A percentile compares a stretch with the other conserved stretches of the same genome.
Conservation (phyloP, 2,329 filamentous ascomycete genomes). For the Lachnellula suecica region DNA sequence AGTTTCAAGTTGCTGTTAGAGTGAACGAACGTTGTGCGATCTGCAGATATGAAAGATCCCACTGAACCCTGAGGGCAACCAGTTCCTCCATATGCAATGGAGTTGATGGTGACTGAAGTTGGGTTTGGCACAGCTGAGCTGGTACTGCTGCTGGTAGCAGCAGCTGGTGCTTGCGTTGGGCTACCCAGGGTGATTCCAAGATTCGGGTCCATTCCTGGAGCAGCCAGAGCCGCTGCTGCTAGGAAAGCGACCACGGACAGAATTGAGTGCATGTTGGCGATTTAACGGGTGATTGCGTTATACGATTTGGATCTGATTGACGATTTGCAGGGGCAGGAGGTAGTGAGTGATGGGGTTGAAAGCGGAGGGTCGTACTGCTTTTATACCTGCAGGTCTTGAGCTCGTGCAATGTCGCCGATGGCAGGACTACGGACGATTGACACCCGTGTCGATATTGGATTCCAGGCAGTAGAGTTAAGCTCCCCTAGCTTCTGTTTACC, state of each 20-base stretch:
- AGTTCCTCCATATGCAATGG: constrained; percentile 45
- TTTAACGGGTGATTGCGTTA: constrained; percentile 1
- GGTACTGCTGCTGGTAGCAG: constrained; percentile 12
- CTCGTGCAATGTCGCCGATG: constrained; percentile 1
- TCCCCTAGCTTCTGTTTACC: constrained; percentile 8
- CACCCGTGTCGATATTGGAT: constrained; percentile 16
- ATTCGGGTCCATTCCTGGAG: constrained; percentile 15
- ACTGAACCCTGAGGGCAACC: constrained; percentile 46
- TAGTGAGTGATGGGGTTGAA: constrained; percentile 9
- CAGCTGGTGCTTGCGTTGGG: constrained; percentile 1
- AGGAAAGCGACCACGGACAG: constrained; percentile 19
- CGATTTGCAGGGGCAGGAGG: constrained; percentile 3
- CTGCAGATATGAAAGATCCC: constrained; percentile 40
- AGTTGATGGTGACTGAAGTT: constrained; percentile 39
- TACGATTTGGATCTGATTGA: constrained; percentile 1
- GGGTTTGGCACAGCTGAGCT: constrained; percentile 29
- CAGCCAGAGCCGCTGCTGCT: constrained; percentile 23
- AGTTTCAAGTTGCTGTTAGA: too few relatives aligned
- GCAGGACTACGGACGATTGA: constrained; percentile 13
- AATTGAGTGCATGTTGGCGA: constrained; percentile 21
- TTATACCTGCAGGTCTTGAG: constrained; percentile 17
- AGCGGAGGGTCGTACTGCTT: constrained; percentile 6
- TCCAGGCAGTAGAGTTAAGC: constrained; percentile 12
- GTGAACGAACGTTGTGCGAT: constrained; percentile 39
- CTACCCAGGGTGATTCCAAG: constrained; percentile 15